Base-by-base conservation (phyloP, 352 stramenopile species). In the Pythium plurisporium region DNA sequence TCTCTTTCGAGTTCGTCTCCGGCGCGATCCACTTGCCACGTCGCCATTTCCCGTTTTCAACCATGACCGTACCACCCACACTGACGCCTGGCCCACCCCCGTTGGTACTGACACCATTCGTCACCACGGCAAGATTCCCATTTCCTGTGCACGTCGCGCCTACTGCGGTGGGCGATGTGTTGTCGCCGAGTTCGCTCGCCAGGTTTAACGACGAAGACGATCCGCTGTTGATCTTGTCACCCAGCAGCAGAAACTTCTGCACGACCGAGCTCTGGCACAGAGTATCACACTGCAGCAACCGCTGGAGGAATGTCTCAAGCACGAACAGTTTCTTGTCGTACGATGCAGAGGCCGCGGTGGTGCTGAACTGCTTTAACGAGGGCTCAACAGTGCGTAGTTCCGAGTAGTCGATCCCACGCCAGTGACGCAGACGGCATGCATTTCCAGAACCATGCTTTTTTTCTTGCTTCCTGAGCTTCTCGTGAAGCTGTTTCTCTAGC, bases 391-490 rank as follows among this genome's bases (percentile, higher is more conserved):
- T 42, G 19, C 54, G 52, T 36, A 87, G 52, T 55, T 92, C 82
- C 38, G 69, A 65, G 59, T 90, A 92, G 67, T 92, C 82, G 8
- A 92, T 68, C 30, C 79, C 82, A 23, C 76, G 82, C 68, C 72
- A 88, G 66, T 92, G 82, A 29, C 68, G 73, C 10, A 55, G 51
- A 17, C 66, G 67, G 29, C 64, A 75, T 4, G 23, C 40, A n/a
- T 5, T 45, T 10, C 60, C 73, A 2, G 65, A 37, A 5, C 74
- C 76, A 44, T 76, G 72, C 52, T 81, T 83, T 55, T 88, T 86
- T 53, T 90, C 78, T 64, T 92, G 82, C 67, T 81, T 76, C 57
- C 76, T 78, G 0, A 84, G 54, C 62, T 87, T 89, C 8, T 89
- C 79, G 42, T 55, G 20, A 41, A 92, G 67, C 36, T 76, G 55